Base-by-base conservation (phyloP, 2,329 filamentous ascomycete genomes). In the Drechslerella stenobrocha region DNA sequence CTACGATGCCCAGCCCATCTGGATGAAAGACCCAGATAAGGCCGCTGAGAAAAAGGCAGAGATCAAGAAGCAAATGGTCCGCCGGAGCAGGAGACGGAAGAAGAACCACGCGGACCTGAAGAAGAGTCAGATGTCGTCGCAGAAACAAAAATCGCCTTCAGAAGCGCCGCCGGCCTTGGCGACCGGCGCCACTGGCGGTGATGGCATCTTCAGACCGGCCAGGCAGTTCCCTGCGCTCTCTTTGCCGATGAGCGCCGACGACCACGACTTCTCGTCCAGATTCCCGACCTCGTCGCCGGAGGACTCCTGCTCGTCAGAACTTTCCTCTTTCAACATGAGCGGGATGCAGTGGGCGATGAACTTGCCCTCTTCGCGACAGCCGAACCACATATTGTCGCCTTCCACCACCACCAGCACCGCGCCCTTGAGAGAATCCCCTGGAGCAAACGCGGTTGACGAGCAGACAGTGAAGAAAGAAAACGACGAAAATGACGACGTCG, bases 81-180 rank as follows among this genome's bases (percentile, higher is more conserved):
- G 70, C 37, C 64, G 65, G 34, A 70, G 70, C 13, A 67, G 70
- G 45, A 59, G 70, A 15, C 59, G 67, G 23, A 71, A 64, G 70
- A 69, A 63, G 64, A 58, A 48, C 15, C 64, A 69, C 46, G 7
- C 4, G 37, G 52, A 63, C 30, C 24, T 55, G 46, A 58, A 35
- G 28, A 55, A 32, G 15, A 7, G 55, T 2, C 48, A 67, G 44
- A 1, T 60, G 6, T 44, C 55, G 8, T 67, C 63, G 23, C 63
- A 67, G 22, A 55, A 76, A 76, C 83, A 74, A 70, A 76, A 74
- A 73, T 78, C 73, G 73, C 77, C 35, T 77, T 77, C 22, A 52
- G 71, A 35, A 77, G 79, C 45, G 75, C 78, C 37, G 78, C 79
- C 15, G 76, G 77, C 24, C 74, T 79, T 22, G 75, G 74, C 55